Evolutionary conservation across 208 protist species (phyloP).

Genomic region (Trypanosoma platydactyli): DNA sequence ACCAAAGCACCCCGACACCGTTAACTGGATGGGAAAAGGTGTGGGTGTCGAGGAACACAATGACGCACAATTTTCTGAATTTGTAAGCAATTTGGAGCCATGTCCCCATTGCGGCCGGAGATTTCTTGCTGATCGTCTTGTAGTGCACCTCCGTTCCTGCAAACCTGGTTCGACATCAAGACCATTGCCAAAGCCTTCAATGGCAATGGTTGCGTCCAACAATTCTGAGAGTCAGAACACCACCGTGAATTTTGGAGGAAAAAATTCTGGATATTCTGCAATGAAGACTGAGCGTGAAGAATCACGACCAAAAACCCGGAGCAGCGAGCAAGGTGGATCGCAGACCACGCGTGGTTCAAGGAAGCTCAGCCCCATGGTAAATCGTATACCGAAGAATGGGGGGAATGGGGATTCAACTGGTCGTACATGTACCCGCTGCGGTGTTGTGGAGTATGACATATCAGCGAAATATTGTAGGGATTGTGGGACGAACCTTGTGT

Average conservation of each 20-base stretch:
- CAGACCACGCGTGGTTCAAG: not conserved
- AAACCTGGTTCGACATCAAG: conserved; percentile 68
- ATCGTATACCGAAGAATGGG: conserved; percentile 48
- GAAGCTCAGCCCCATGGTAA: conserved; percentile 43
- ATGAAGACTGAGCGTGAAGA: not conserved
- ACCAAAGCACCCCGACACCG: conserved; percentile 71
- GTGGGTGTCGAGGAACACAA: conserved; percentile 58
- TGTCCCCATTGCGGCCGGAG: conserved; percentile 89
- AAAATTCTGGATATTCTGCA: not conserved
- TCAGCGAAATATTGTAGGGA: conserved; percentile 83
- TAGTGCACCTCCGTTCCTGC: conserved; percentile 89
- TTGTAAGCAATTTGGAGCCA: conserved; percentile 83
- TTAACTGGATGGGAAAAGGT: conserved; percentile 54
- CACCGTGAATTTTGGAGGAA: not conserved
- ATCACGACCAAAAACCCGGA: not conserved
- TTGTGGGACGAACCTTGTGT: conserved; percentile 59
- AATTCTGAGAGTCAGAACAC: not conserved
- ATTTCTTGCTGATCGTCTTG: conserved; percentile 89
- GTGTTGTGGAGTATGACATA: conserved; percentile 71
- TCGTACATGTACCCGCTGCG: conserved; percentile 57
- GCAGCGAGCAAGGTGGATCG: not conserved
- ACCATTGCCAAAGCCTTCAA: conserved; percentile 17
- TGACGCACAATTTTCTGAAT: conserved; percentile 85
- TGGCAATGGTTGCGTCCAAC: not conserved
- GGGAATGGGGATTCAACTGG: conserved; percentile 35